These are phyloP conservation scores for Xylariales sp. DNA, from an alignment of 2,329 filamentous ascomycete genomes.

Conservation along the genomic window DNA sequence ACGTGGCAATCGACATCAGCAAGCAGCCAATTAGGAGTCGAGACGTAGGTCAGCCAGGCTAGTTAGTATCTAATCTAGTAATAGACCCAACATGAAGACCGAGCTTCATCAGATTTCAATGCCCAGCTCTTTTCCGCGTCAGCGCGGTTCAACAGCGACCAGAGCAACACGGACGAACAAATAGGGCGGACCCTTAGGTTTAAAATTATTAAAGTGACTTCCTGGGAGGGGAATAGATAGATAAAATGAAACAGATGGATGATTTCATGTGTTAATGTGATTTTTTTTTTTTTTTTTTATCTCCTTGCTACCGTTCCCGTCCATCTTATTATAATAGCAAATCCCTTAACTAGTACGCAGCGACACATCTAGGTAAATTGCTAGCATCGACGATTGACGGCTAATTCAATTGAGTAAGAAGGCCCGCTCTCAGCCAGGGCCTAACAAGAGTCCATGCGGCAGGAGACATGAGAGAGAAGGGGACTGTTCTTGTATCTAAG, in stretches of 20 bases:
- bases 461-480: neutral
- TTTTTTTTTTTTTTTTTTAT: too few relatives aligned
- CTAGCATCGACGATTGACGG: neutral
- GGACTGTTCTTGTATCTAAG: neutral
- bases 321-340: too few relatives aligned
- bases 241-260: too few relatives aligned
- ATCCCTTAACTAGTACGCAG: too few relatives aligned
- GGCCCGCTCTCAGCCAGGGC: neutral
- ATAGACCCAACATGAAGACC: neutral
- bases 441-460: neutral
- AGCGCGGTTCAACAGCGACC: too few relatives aligned
- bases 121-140: neutral
- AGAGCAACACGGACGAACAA: too few relatives aligned
- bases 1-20: slow-evolving; percentile 22
- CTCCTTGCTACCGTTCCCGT: too few relatives aligned
- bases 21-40: neutral
- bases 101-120: neutral
- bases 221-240: too few relatives aligned
- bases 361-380: neutral
- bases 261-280: too few relatives aligned
- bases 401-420: neutral
- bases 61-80: neutral
- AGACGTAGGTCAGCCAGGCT: neutral
- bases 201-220: too few relatives aligned
- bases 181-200: too few relatives aligned